Base-by-base conservation (phyloP, 352 stramenopile species). In the Globisporangium solare region DNA sequence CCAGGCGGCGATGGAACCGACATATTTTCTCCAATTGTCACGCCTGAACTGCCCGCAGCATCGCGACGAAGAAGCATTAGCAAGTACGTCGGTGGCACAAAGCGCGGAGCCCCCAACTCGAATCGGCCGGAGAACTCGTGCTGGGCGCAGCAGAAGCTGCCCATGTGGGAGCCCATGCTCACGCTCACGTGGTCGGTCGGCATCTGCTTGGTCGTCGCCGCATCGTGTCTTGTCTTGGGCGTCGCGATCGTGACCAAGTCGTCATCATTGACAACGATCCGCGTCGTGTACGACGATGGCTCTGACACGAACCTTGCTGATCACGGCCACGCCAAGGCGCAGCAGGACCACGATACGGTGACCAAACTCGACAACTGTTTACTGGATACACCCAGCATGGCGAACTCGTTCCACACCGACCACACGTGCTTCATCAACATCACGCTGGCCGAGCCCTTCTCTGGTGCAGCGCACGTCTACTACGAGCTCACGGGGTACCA, bases 161-260 rank as follows among this genome's bases (percentile, higher is more conserved):
- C 63, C 24, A 80, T 83, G 75, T 92, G 82, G 82, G 76, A 88
- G 51, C 79, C 79, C 27, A 83, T 89, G 56, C 70, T 92, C 45
- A 89, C 79, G 10, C 70, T 92, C 24, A 67, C 71, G 20, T 86
- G 68, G 76, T 73, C 74, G 10, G 83, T 89, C 49, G 61, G 51
- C 0, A 76, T 85, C 50, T 84, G 73, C 46, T 70, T 86, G 20
- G 46, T 79, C 2, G 53, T 85, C 24, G 66, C 68, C 10, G 60
- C 49, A 0, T 62, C 71, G 52, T 84, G 76, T 27, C 67, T 79
- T 15, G 64, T 59, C 2, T 64, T 89, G 8, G 81, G 81, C 11
- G 69, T 79, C 35, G 42, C 66, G 1, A 81, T 92, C 31, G 21
- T 83, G 24, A 57, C 71, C 47, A 74, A 73, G 20, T 88, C 79